These are phyloP conservation scores for Penicillium bialowiezense DNA, from an alignment of 495 filamentous ascomycete genomes.

Conservation along the genomic window DNA sequence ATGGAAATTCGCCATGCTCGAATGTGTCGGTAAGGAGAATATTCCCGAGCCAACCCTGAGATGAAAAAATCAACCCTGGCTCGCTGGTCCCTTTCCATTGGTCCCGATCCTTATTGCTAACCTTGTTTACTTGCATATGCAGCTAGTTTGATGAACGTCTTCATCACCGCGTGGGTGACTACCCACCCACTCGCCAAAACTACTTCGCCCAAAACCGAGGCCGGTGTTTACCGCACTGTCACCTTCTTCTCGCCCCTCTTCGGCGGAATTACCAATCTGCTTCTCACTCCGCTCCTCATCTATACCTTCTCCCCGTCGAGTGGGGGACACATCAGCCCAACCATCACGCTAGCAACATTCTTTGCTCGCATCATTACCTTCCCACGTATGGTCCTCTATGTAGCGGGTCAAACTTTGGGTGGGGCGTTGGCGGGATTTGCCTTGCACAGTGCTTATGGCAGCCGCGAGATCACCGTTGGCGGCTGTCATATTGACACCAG, in stretches of 20 bases:
- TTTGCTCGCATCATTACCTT: constrained; percentile 48
- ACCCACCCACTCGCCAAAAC: constrained; percentile 17
- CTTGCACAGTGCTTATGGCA: constrained; percentile 26
- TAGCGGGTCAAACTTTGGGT: constrained; percentile 42
- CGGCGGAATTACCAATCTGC: constrained; percentile 42
- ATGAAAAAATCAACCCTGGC: not conserved
- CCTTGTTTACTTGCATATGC: not conserved
- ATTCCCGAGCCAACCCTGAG: not conserved
- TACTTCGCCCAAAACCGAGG: constrained; percentile 14
- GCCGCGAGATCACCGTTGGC: constrained; percentile 30
- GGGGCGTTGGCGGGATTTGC: constrained; percentile 44
- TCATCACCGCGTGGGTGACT: constrained; percentile 25
- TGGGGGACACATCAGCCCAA: constrained; percentile 52
- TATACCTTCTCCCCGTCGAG: constrained; percentile 48
- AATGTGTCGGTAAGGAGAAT: constrained; percentile 30
- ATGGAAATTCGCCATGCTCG: constrained; percentile 45
- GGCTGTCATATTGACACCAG: constrained; percentile 32
- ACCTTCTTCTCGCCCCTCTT: constrained; percentile 30
- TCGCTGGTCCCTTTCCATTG: not conserved
- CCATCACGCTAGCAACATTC: constrained; percentile 51
- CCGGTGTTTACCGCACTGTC: constrained; percentile 23
- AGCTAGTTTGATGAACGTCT: constrained; percentile 28
- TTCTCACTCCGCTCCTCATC: constrained; percentile 49
- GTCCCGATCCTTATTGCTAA: not conserved
- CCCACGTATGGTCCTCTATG: constrained; percentile 43